Evolutionary conservation across 495 filamentous ascomycete species (phyloP).

Genomic region (Parathielavia hyrcaniae): DNA sequence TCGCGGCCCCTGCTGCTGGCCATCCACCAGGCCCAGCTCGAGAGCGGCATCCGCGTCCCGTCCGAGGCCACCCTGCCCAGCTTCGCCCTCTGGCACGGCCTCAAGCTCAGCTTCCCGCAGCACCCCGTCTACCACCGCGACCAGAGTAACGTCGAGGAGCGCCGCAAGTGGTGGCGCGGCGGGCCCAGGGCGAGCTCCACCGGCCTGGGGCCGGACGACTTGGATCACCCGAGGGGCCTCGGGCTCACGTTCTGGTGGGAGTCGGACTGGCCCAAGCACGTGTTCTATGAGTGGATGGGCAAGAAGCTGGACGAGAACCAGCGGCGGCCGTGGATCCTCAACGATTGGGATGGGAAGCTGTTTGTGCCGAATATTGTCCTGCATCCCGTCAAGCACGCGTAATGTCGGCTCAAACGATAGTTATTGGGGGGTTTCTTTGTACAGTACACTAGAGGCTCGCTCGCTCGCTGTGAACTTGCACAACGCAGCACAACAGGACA

Average conservation of each 20-base stretch:
- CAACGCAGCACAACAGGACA: not conserved
- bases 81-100: slow-evolving; percentile 40
- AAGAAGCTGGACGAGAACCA: slow-evolving; percentile 9
- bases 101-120: slow-evolving; percentile 38
- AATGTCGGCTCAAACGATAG: not conserved
- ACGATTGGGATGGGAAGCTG: slow-evolving; percentile 22
- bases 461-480: not conserved
- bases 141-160: slow-evolving; percentile 18
- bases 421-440: not conserved
- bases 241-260: slow-evolving; percentile 35
- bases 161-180: slow-evolving; percentile 33
- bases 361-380: slow-evolving; percentile 31
- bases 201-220: slow-evolving; percentile 25
- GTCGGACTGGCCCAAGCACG: slow-evolving; percentile 23
- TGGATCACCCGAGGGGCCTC: slow-evolving; percentile 23
- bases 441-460: too few species aligned
- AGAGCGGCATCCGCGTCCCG: slow-evolving; percentile 27
- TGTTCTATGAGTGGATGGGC: slow-evolving; percentile 28
- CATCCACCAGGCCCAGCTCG: slow-evolving; percentile 31
- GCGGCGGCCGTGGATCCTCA: slow-evolving; percentile 25
- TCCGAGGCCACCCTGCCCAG: slow-evolving; percentile 36
- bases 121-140: slow-evolving; percentile 31
- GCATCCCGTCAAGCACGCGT: slow-evolving; percentile 31
- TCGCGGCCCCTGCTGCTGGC: slow-evolving; percentile 26
- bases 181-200: slow-evolving; percentile 26